Base-by-base conservation (phyloP, 2,329 filamentous ascomycete species). In the Aurifilum marmelostoma region DNA sequence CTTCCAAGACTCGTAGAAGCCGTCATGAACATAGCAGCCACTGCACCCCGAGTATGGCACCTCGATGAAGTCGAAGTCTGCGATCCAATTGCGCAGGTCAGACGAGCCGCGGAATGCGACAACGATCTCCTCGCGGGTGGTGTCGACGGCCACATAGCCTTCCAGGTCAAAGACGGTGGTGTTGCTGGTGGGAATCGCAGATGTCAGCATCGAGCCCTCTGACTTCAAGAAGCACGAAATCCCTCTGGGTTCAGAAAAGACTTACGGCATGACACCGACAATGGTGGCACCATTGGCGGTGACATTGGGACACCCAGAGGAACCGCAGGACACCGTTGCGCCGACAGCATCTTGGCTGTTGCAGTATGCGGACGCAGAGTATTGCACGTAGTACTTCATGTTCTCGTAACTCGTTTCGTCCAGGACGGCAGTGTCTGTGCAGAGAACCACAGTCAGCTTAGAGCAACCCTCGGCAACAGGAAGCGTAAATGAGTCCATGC, bases 61-160 rank as follows among this genome's bases (percentile, higher is more conserved):
- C 73, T 80, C 75, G 12, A 77, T 65, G 73, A 87, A 83, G 63
- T 79, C 72, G 63, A 85, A 69, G 74, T 91, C 85, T 65, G 86
- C 82, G 73, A 91, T 80, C 83, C 84, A 91, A 82, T 91, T 91
- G 65, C 83, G 83, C 70, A 89, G 73, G 58, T 85, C 87, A 69
- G 78, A 77, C 63, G 85, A 87, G 72, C 90, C 90, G 54, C 88
- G 85, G 78, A 89, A 83, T 41, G 87, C 82, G 56, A 90, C 76
- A 62, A 91, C 85, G 69, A 92, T 87, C 68, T 87, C 80, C 67
- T 81, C 73, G 71, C 81, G 82, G 32, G 75, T 75, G 24, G 79
- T 71, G 75, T 90, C 87, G 29, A 83, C 77, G 34, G 83, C 82
- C 29, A 88, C 80, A 68, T 85, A 86, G 68, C 84, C 86, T 47